Conservation (phyloP, 2,329 filamentous ascomycete species). For the Ilyonectria robusta region DNA sequence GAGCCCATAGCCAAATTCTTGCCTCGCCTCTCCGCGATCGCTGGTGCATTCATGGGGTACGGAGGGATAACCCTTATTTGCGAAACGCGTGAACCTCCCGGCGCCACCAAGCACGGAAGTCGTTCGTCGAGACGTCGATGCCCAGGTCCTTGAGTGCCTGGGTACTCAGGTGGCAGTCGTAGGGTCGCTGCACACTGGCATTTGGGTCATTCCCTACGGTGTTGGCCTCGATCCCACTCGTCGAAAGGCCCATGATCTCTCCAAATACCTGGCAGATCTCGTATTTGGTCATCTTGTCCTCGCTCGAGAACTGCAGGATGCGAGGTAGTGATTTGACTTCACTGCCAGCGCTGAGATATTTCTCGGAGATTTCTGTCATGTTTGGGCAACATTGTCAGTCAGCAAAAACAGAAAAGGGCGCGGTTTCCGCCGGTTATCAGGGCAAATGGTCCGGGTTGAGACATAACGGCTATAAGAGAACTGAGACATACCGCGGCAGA, state of each 20-base stretch:
- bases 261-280: slow-evolving; percentile 86
- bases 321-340: slow-evolving; percentile 71
- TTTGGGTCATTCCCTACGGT: slow-evolving; percentile 80
- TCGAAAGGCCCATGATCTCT: slow-evolving; percentile 82
- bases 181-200: slow-evolving; percentile 82
- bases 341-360: slow-evolving; percentile 71
- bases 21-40: background rate
- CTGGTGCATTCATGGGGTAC: background rate
- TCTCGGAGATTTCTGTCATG: slow-evolving; percentile 74
- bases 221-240: slow-evolving; percentile 78
- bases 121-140: slow-evolving; percentile 80
- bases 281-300: slow-evolving; percentile 91
- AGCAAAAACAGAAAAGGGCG: slow-evolving; percentile 7
- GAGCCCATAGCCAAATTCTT: slow-evolving; percentile 1
- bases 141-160: slow-evolving; percentile 79
- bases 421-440: background rate
- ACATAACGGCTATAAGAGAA: slow-evolving; percentile 24
- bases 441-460: slow-evolving; percentile 7
- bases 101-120: slow-evolving; percentile 88
- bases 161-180: slow-evolving; percentile 90
- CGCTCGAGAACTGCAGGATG: slow-evolving; percentile 88
- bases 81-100: slow-evolving; percentile 72
- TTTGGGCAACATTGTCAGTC: slow-evolving; percentile 2
- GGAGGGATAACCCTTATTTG: slow-evolving; percentile 54
- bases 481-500: slow-evolving; percentile 73